Percentiles rank a stretch among this genome's conserved stretches.
phyloP scores from a whole-genome alignment of 2,329 filamentous ascomycete species.

The Magnaporthiopsis poae region DNA sequence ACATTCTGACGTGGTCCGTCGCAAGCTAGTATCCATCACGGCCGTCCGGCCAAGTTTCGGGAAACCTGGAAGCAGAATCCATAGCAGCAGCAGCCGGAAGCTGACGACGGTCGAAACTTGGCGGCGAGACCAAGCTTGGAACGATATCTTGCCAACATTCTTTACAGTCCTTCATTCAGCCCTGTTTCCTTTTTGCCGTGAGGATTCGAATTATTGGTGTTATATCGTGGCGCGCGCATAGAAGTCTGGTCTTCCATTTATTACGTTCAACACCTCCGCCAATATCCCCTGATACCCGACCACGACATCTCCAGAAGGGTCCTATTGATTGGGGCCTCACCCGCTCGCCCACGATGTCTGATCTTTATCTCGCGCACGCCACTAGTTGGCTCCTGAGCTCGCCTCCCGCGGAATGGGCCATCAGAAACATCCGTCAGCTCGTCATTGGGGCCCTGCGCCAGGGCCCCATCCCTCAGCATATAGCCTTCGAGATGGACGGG shows the following conservation, averaged over 20 bases:
- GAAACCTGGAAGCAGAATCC: neutral
- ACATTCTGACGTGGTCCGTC: neutral
- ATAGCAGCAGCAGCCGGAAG: neutral
- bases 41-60: neutral
- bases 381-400: conserved; percentile 70
- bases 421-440: conserved; percentile 68
- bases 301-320: neutral
- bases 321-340: neutral
- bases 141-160: neutral
- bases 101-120: neutral
- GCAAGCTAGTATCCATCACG: neutral
- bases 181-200: neutral
- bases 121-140: neutral
- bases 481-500: conserved; percentile 99
- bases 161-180: neutral
- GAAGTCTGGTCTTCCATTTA: neutral
- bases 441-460: conserved; percentile 82
- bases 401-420: conserved; percentile 83
- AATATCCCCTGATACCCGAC: neutral
- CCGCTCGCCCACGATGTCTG: conserved; percentile 34
- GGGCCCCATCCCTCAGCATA: conserved; percentile 84
- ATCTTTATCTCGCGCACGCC: conserved; percentile 39
- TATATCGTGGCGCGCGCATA: neutral
- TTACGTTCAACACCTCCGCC: neutral
- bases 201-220: neutral